Base-by-base conservation (phyloP, 2,329 filamentous ascomycete genomes). In the Metarhizium rileyi region DNA sequence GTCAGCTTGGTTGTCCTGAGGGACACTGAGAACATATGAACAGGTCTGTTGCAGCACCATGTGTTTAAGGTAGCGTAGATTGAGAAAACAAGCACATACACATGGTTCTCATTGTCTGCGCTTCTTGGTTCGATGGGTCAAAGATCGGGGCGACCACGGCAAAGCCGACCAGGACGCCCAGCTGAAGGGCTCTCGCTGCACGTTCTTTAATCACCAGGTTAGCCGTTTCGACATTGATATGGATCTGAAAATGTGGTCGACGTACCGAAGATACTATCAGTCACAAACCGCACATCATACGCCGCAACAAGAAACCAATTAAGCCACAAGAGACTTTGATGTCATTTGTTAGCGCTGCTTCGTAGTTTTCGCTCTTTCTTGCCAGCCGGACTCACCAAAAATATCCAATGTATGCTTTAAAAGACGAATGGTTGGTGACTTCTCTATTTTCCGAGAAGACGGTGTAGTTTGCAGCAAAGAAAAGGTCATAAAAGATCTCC, bases 271-370 rank as follows among this genome's bases (percentile, higher is more conserved):
- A 85, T 69, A 36, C 76, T 81, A 61, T 86, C 82, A 23, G 77
- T 72, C 1, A 78, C 74, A 59, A 83, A 86, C 0, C 82, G 79
- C 33, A 85, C 76, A 62, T 86, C 83, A 61, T 81, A 84, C 1
- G 85, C 65, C 7, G 75, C 74, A 23, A 80, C 76, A 52, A 82
- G 70, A 33, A 84, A 73, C 83, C 83, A 86, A n/a, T 78, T 84
- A 51, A 83, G 76, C 82, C 81, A 86, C 5, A 85, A 67, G 18
- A 85, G 69, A 22, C 75, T 70, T 16, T 2, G 16, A n/a, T 8
- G 22, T 28, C 10, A 10, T 7, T 8, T 22, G n/a, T 40, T 18
- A 40, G 20, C 36, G 22, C n/a, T 28, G 65, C 57, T 42, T 60
- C 63, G 50, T 71, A 62, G 1, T 61, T 61, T 7, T 53, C 47